Evolutionary conservation across 164 flowering plant species (phyloP).

Genomic region (Magnolia changhungtana): DNA sequence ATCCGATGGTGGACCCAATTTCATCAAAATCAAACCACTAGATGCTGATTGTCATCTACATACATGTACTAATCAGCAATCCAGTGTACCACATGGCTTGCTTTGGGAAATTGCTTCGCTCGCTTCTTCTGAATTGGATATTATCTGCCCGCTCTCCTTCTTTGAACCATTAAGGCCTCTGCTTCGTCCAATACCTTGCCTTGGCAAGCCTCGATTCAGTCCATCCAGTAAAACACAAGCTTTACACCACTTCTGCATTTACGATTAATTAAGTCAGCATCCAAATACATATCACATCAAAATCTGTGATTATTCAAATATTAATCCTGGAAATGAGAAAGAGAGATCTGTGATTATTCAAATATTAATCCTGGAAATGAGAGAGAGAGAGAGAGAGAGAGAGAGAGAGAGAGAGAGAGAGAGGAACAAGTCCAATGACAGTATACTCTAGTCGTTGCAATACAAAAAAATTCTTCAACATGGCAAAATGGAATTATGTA

Average conservation of each 20-base stretch:
- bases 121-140: slow-evolving; percentile 2
- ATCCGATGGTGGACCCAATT: too few relatives aligned
- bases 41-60: background rate
- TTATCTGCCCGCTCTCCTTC: slow-evolving; percentile 24
- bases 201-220: slow-evolving; percentile 86
- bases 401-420: background rate
- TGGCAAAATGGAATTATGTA: too few relatives aligned
- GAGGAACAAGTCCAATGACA: background rate
- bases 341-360: background rate
- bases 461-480: too few relatives aligned
- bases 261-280: background rate
- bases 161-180: slow-evolving; percentile 40
- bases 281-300: background rate
- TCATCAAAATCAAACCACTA: too few relatives aligned
- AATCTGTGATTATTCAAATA: background rate
- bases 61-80: slow-evolving; percentile 39
- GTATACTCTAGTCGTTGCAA: too few relatives aligned
- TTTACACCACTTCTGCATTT: slow-evolving; percentile 92
- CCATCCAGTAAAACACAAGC: slow-evolving; percentile 94
- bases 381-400: too few relatives aligned
- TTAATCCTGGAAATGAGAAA: background rate
- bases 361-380: background rate
- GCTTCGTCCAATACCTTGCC: slow-evolving; percentile 80
- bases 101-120: slow-evolving; percentile 44
- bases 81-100: slow-evolving; percentile 77